These are phyloP conservation scores for Sporothrix phasma DNA, from an alignment of 2,329 filamentous ascomycete genomes.

Conservation along the genomic window DNA sequence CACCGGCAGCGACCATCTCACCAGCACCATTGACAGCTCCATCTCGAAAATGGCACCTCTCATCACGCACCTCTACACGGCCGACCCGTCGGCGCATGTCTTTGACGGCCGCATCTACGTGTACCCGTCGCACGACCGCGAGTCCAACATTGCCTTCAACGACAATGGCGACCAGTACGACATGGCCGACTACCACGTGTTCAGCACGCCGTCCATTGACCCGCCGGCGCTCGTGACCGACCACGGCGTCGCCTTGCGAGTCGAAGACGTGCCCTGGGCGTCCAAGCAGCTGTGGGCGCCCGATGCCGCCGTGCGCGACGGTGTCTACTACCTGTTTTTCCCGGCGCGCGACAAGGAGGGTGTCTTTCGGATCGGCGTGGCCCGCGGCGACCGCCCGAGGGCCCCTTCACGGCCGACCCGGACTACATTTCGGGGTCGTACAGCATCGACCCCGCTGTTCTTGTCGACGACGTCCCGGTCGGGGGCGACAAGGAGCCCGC, in stretches of 20 bases:
- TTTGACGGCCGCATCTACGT: constrained; percentile 68
- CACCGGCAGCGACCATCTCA: constrained; percentile 28
- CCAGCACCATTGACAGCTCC: too few relatives aligned
- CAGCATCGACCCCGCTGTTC: constrained; percentile 66
- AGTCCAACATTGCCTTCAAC: constrained; percentile 65
- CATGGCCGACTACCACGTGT: constrained; percentile 77
- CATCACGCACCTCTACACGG: constrained; percentile 67
- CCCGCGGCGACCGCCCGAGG: constrained; percentile 53
- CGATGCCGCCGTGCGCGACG: constrained; percentile 59
- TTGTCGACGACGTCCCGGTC: constrained; percentile 65
- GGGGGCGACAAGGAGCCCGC: constrained; percentile 22
- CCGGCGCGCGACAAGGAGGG: constrained; percentile 61
- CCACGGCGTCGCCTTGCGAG: constrained; percentile 59
- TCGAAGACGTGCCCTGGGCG: constrained; percentile 63
- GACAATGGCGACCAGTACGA: constrained; percentile 81
- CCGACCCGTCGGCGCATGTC: constrained; percentile 71
- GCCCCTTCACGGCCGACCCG: constrained; percentile 58
- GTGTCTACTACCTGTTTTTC: constrained; percentile 64
- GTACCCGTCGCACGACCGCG: constrained; percentile 72
- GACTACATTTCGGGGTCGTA: constrained; percentile 58
- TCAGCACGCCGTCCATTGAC: constrained; percentile 45
- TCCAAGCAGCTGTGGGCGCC: constrained; percentile 74
- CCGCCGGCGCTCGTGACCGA: constrained; percentile 53
- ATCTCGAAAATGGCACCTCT: too few relatives aligned
- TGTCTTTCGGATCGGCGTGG: constrained; percentile 67